Conservation (phyloP, 1,139 yeast species). For the Zhuliangozyma parablackwelliae region DNA sequence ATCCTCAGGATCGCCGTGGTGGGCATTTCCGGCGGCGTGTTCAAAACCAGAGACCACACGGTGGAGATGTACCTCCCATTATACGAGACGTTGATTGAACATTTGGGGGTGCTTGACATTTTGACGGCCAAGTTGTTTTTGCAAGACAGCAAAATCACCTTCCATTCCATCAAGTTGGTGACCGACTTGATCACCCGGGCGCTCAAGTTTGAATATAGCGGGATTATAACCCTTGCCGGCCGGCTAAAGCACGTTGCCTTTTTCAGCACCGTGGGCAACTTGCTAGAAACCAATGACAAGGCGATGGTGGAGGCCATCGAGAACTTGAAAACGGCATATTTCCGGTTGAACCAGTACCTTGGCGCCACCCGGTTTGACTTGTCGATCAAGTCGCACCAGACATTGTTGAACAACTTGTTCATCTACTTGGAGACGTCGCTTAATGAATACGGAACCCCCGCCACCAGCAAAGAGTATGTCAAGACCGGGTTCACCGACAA, state of each 20-base stretch:
- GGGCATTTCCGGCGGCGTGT: constrained; percentile 43
- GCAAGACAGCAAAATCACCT: constrained; percentile 43
- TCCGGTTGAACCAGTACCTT: constrained; percentile 36
- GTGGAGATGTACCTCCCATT: constrained; percentile 36
- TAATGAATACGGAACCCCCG: constrained; percentile 43
- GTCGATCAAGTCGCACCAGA: constrained; percentile 37
- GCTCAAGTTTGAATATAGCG: constrained; percentile 34
- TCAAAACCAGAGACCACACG: constrained; percentile 29
- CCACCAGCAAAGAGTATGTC: constrained; percentile 42
- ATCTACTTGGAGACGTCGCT: constrained; percentile 38
- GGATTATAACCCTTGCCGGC: constrained; percentile 41
- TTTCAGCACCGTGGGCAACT: constrained; percentile 37
- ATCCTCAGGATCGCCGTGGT: constrained; percentile 43
- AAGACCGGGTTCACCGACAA: constrained; percentile 47
- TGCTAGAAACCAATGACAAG: constrained; percentile 38
- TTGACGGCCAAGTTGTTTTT: constrained; percentile 38
- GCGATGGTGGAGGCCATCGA: constrained; percentile 29
- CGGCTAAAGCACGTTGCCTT: constrained; percentile 44
- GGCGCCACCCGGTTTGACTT: constrained; percentile 34
- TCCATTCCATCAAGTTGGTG: constrained; percentile 43
- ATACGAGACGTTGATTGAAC: constrained; percentile 39
- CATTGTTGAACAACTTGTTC: constrained; percentile 40
- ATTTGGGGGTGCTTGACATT: constrained; percentile 40
- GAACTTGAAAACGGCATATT: constrained; percentile 33
- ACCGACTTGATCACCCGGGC: constrained; percentile 44